Percentiles rank a stretch among this genome's conserved stretches.
phyloP scores from a whole-genome alignment of 805 yeast species.

The Spathaspora passalidarum region DNA sequence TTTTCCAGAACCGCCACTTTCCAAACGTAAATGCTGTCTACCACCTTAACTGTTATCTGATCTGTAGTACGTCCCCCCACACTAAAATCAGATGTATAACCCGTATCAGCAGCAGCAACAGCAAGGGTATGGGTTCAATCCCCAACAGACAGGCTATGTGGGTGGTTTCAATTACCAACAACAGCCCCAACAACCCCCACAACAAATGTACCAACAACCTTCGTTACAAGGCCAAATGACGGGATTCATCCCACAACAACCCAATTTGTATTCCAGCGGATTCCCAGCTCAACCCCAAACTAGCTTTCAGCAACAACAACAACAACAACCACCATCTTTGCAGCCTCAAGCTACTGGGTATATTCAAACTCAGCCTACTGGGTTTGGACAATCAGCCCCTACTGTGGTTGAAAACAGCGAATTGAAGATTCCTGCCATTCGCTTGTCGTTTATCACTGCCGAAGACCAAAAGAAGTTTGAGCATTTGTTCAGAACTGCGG shows the following conservation, averaged over 20 bases:
- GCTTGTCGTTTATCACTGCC: conserved; percentile 81
- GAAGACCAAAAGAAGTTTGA: conserved; percentile 87
- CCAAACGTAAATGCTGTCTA: background rate
- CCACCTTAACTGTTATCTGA: background rate
- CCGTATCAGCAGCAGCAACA: conserved; percentile 36
- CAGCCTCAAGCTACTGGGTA: conserved; percentile 35
- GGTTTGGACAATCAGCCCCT: conserved; percentile 26
- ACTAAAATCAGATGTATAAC: conserved; percentile 30
- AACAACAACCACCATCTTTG: conserved; percentile 11
- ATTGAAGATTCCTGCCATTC: conserved; percentile 66
- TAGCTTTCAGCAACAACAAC: conserved; percentile 6
- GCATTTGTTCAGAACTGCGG: conserved; percentile 76
- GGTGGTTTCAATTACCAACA: conserved; percentile 19
- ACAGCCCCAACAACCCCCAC: conserved; percentile 22
- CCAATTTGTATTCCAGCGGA: conserved; percentile 8
- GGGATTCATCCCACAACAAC: conserved; percentile 20
- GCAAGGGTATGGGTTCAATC: conserved; percentile 16
- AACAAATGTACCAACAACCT: conserved; percentile 35
- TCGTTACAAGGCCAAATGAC: conserved; percentile 27
- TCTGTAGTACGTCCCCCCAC: background rate
- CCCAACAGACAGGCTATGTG: conserved; percentile 17
- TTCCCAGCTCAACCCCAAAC: conserved; percentile 16
- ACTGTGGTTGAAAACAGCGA: conserved; percentile 52
- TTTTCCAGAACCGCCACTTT: background rate
- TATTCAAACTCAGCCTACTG: conserved; percentile 45